These are phyloP conservation scores for Metschnikowia koreensis DNA, from an alignment of 805 yeast species.

Conservation along the genomic window DNA sequence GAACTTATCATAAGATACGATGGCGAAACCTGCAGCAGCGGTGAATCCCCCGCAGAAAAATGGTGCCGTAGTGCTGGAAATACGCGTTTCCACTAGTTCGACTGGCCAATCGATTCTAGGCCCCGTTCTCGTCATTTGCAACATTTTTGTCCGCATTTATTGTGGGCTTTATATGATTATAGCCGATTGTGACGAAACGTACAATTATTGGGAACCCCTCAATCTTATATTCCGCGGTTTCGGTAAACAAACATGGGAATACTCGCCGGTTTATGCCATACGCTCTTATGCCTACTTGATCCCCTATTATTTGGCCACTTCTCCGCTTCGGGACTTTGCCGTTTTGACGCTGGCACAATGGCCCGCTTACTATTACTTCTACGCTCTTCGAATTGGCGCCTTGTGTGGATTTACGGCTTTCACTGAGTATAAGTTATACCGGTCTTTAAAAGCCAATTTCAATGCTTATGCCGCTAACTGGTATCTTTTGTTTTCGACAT, in stretches of 20 bases:
- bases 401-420: slow-evolving; percentile 36
- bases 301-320: slow-evolving; percentile 40
- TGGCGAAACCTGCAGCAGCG: not conserved
- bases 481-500: slow-evolving; percentile 60
- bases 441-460: slow-evolving; percentile 36
- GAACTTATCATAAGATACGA: not conserved
- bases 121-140: slow-evolving; percentile 13
- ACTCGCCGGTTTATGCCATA: slow-evolving; percentile 84
- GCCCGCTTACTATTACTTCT: slow-evolving; percentile 45
- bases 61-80: not conserved
- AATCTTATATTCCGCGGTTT: slow-evolving; percentile 74
- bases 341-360: slow-evolving; percentile 14
- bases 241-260: slow-evolving; percentile 96
- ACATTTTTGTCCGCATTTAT: slow-evolving; percentile 25
- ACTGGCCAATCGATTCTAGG: slow-evolving; percentile 6
- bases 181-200: slow-evolving; percentile 90
- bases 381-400: slow-evolving; percentile 46
- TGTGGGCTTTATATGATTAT: slow-evolving; percentile 62
- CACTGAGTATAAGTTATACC: slow-evolving; percentile 55
- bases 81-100: not conserved
- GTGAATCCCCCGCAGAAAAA: not conserved
- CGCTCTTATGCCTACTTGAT: slow-evolving; percentile 79
- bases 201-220: slow-evolving; percentile 93
- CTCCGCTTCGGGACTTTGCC: slow-evolving; percentile 20
- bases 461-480: slow-evolving; percentile 47